Conservation (phyloP, 2,329 filamentous ascomycete genomes). For the Teratosphaeriaceae sp. region DNA sequence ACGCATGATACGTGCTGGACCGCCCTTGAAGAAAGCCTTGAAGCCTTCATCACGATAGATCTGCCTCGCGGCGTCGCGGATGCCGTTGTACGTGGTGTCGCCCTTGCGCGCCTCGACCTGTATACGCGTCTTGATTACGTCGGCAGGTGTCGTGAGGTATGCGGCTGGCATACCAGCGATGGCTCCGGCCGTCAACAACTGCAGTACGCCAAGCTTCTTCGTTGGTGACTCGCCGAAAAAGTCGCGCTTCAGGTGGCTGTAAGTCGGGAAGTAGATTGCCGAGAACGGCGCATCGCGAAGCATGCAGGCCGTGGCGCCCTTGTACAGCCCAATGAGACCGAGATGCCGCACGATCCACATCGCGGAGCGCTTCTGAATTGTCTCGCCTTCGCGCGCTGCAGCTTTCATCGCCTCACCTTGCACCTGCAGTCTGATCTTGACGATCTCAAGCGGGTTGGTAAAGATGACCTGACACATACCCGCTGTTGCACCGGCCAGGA, state of each 20-base stretch:
- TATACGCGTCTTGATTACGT: constrained; percentile 97
- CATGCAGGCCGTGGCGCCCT: constrained; percentile 89
- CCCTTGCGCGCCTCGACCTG: constrained; percentile 97
- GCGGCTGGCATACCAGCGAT: constrained; percentile 57
- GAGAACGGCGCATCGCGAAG: constrained; percentile 97
- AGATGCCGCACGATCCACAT: constrained; percentile 98
- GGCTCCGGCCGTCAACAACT: constrained; percentile 88
- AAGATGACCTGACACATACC: constrained; percentile 97
- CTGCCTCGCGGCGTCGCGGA: constrained; percentile 77
- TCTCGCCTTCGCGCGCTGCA: constrained; percentile 64
- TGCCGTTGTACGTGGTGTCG: constrained; percentile 76
- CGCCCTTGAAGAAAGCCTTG: constrained; percentile 97
- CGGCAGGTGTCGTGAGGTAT: constrained; percentile 94
- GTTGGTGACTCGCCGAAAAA: constrained; percentile 82
- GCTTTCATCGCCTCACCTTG: constrained; percentile 89
- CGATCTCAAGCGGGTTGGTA: constrained; percentile 96
- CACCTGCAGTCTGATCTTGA: constrained; percentile 97
- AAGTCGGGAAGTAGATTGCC: constrained; percentile 97
- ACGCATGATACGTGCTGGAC: constrained; percentile 87
- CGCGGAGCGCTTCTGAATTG: constrained; percentile 78
- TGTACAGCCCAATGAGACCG: constrained; percentile 90
- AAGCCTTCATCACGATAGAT: constrained; percentile 90
- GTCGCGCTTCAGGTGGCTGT: constrained; percentile 89
- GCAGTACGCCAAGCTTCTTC: constrained; percentile 82
- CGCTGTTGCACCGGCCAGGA: constrained; percentile 81